Conservation (phyloP, 2,329 filamentous ascomycete species). For the Arthrobotrys iridis region DNA sequence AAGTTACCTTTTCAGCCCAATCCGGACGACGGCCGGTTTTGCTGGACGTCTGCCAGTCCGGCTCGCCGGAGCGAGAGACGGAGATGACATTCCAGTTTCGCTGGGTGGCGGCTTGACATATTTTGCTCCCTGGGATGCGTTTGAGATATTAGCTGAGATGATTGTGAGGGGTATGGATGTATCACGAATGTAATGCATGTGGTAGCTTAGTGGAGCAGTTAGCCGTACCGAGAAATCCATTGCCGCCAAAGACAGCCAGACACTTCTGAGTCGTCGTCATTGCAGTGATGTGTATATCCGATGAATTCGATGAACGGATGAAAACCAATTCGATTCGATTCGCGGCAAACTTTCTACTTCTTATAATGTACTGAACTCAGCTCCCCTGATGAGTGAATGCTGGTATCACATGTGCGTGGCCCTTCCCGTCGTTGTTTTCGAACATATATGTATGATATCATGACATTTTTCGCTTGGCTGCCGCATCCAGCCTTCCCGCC, state of each 20-base stretch:
- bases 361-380: not conserved
- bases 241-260: slow-evolving; percentile 52
- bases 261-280: slow-evolving; percentile 35
- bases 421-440: not conserved
- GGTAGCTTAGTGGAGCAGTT: too few relatives aligned
- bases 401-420: not conserved
- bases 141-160: not conserved
- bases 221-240: slow-evolving; percentile 48
- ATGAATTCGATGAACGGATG: not conserved
- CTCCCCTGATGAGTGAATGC: not conserved
- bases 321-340: not conserved
- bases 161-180: not conserved
- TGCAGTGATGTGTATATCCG: not conserved
- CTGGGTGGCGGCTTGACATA: slow-evolving; percentile 47
- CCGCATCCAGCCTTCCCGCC: slow-evolving; percentile 18
- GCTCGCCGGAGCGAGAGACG: slow-evolving; percentile 44
- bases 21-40: slow-evolving; percentile 64
- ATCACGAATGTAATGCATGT: not conserved
- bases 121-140: slow-evolving; percentile 40
- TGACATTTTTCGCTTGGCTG: slow-evolving; percentile 35
- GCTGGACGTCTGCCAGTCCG: slow-evolving; percentile 43
- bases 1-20: slow-evolving; percentile 84
- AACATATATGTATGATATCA: slow-evolving; percentile 47
- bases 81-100: slow-evolving; percentile 54
- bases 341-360: not conserved